These are phyloP conservation scores for Apiospora arundinis DNA, from an alignment of 2,329 filamentous ascomycete genomes.

Conservation along the genomic window DNA sequence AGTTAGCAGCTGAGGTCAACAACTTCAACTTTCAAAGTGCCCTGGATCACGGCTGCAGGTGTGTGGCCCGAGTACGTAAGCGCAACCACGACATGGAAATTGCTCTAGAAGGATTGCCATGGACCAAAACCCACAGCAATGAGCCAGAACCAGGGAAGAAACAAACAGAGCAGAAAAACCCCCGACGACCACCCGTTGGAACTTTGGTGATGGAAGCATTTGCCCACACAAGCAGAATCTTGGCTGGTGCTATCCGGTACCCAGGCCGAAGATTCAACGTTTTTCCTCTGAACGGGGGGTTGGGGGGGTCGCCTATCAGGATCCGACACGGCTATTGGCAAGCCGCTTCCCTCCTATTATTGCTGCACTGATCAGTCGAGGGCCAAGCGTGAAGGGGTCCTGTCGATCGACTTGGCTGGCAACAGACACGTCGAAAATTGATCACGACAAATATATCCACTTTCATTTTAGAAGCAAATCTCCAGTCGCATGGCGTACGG, in stretches of 20 bases:
- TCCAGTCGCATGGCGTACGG: conserved; percentile 33
- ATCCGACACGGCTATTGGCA: conserved; percentile 1
- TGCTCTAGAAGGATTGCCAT: conserved; percentile 15
- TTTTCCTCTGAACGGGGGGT: background rate
- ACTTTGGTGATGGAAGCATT: background rate
- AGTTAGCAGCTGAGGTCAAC: conserved; percentile 7
- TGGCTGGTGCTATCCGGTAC: background rate
- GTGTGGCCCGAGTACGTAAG: conserved; percentile 6
- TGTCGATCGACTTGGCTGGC: conserved; percentile 18
- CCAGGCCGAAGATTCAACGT: conserved; percentile 17
- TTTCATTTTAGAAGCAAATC: conserved; percentile 33
- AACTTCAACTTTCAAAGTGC: too few species aligned
- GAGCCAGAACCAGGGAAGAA: conserved; percentile 13
- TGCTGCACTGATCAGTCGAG: conserved; percentile 14
- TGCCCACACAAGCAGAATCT: conserved; percentile 9
- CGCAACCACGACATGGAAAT: conserved; percentile 9
- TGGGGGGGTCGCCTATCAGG: conserved; percentile 1
- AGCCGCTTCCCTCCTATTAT: background rate
- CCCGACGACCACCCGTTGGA: conserved; percentile 2
- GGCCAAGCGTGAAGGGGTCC: background rate
- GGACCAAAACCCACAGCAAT: conserved; percentile 14
- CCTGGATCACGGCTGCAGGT: too few species aligned
- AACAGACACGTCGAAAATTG: conserved; percentile 11
- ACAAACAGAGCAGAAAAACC: background rate
- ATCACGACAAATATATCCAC: conserved; percentile 29